Conservation (phyloP, 1,284 basidiomycete species). For the Ustilago bromivora region DNA sequence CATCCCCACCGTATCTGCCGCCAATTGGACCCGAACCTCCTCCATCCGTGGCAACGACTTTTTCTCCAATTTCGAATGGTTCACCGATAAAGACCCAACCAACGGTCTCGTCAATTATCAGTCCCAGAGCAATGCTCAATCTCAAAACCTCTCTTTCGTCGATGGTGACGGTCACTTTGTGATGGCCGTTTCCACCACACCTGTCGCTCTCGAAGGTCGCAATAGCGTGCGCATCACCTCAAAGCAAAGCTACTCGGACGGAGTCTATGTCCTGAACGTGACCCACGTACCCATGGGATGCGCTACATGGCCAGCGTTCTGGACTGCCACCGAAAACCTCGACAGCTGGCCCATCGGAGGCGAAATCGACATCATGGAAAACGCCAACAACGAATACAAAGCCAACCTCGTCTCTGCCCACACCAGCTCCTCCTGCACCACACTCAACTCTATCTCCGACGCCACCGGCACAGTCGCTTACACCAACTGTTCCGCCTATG, state of each 20-base stretch:
- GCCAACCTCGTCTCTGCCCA: conserved; percentile 59
- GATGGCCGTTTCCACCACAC: conserved; percentile 60
- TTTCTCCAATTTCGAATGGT: conserved; percentile 58
- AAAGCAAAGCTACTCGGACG: conserved; percentile 58
- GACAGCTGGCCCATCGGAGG: conserved; percentile 63
- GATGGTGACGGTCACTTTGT: conserved; percentile 50
- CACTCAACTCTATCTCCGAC: conserved; percentile 22
- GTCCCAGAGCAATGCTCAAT: conserved; percentile 33
- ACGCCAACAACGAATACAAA: conserved; percentile 63
- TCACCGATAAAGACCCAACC: conserved; percentile 56
- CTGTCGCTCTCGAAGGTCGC: conserved; percentile 46
- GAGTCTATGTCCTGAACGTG: conserved; percentile 65
- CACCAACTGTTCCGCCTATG: conserved; percentile 58
- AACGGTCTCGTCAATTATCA: conserved; percentile 65
- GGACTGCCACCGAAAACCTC: conserved; percentile 62
- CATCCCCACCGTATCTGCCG: conserved; percentile 17
- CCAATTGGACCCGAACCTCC: conserved; percentile 48
- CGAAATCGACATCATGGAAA: conserved; percentile 68
- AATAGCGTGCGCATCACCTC: conserved; percentile 62
- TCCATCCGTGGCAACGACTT: conserved; percentile 49
- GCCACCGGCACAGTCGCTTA: conserved; percentile 51
- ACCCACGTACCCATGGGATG: conserved; percentile 64
- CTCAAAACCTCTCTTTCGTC: conserved; percentile 61
- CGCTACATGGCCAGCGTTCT: conserved; percentile 68
- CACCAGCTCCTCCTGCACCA: conserved; percentile 50